A percentile compares a stretch with the other conserved stretches of the same genome.
Conservation (phyloP, 2,329 filamentous ascomycete genomes). For the Cercospora sp. region DNA sequence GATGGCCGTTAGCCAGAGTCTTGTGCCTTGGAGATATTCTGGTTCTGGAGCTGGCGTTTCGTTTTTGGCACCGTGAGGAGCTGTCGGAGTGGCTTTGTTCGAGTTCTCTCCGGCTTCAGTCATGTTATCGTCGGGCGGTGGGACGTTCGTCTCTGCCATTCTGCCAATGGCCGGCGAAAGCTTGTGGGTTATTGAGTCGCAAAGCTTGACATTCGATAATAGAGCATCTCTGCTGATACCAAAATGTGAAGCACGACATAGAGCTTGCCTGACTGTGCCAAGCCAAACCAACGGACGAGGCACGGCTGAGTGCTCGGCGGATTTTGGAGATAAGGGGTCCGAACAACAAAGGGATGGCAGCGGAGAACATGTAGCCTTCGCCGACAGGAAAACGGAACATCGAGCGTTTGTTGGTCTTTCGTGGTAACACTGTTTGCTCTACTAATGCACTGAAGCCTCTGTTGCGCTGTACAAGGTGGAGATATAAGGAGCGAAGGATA, state of each 20-base stretch:
- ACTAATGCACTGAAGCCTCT: too few relatives aligned
- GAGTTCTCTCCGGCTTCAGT: not conserved
- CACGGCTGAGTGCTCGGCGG: not conserved
- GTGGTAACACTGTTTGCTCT: too few relatives aligned
- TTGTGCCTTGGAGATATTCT: not conserved
- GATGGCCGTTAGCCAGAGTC: not conserved
- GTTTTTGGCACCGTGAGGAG: not conserved
- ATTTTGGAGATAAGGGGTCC: not conserved
- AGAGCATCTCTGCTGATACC: not conserved
- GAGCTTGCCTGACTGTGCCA: not conserved
- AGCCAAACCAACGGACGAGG: not conserved
- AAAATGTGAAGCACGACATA: not conserved
- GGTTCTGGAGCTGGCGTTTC: not conserved
- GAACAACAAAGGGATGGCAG: not conserved
- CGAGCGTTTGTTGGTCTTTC: not conserved
- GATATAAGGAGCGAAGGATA: too few relatives aligned
- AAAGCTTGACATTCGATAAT: not conserved
- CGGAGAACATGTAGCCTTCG: not conserved
- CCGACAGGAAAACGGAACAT: not conserved
- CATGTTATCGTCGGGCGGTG: not conserved
- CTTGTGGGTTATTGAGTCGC: not conserved
- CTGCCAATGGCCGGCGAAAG: not conserved
- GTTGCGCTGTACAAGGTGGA: too few relatives aligned
- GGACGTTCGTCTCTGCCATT: not conserved
- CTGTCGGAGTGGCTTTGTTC: not conserved